Evolutionary conservation across 306 rosid species (phyloP), one percentile per base, ranked within the genome.

Genomic region (Geum urbanum): DNA sequence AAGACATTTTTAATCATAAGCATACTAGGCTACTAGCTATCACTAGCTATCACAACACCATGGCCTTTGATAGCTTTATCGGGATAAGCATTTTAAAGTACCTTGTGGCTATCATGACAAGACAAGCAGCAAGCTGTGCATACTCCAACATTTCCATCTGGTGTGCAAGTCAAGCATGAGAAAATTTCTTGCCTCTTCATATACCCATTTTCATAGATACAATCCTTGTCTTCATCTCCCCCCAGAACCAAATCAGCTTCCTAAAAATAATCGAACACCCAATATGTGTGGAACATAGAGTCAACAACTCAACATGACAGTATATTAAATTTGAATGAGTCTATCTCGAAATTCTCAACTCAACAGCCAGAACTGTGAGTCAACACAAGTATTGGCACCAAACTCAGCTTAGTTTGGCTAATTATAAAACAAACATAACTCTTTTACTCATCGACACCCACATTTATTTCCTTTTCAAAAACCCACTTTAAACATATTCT

Each of bases 91-190:
- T 22, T 55, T 70, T 22, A 56, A 70, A 7, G 45, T 81, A 95
- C 99, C 96, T 95, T 95, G 7, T 95, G 99, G 65, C 97, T 97
- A 73, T 95, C 99, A 63, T 95, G 99, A 82, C 97, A 95, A 74
- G 97, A 87, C 86, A 95, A 82, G 72, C 96, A 87, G 83, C 99
- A 95, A 66, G 99, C 97, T n/a, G 96, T 88, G 84, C 99, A 95
- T 70, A 95, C 97, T 80, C 99, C 99, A 80, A 96, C 95, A 82
- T 91, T 91, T 58, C 97, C 99, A 37, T 86, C 96, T 5, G 97
- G 97, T 71, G 91, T 83, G 76, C 99, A 95, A 56, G 99, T 95
- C 72, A 95, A 84, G 81, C 99, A 95, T 44, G 99, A 95, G 80
- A 95, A 95, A 79, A 95, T 81, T 52, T 97, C 99, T 74, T 95